phyloP scores from a whole-genome alignment of 2,329 filamentous ascomycete species.

The Ophiostoma sp. region DNA sequence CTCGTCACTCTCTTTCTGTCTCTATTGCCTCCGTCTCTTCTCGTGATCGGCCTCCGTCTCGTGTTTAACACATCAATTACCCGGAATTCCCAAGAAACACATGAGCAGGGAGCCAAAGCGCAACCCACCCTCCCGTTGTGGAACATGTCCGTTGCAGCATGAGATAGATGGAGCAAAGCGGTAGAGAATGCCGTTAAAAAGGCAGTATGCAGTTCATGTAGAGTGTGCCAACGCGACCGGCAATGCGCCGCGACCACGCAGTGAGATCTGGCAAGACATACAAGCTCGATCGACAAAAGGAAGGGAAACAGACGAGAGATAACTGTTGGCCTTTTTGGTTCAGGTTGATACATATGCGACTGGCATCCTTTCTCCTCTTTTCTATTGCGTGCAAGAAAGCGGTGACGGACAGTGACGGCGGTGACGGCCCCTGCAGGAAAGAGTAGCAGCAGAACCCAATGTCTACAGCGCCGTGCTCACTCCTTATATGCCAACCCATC shows the following conservation, averaged over 20 bases:
- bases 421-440: slow-evolving; percentile 12
- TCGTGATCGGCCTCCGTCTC: slow-evolving; percentile 16
- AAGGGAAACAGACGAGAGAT: not conserved
- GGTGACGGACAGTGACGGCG: slow-evolving; percentile 14
- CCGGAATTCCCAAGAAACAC: slow-evolving; percentile 19
- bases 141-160: not conserved
- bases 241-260: slow-evolving; percentile 15
- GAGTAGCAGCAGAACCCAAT: not conserved
- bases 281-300: not conserved
- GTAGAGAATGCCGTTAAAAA: not conserved
- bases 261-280: not conserved
- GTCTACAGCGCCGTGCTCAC: not conserved
- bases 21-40: not conserved
- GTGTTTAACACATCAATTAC: slow-evolving; percentile 21
- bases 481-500: slow-evolving; percentile 6
- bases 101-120: slow-evolving; percentile 5
- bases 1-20: not conserved
- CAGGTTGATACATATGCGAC: not conserved
- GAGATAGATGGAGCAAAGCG: not conserved
- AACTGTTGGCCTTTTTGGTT: not conserved
- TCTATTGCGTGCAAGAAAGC: not conserved
- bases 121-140: not conserved
- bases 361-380: not conserved
- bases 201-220: not conserved
- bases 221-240: not conserved